These are phyloP conservation scores for Tolypocladium tundrense DNA, from an alignment of 2,329 filamentous ascomycete genomes.

Conservation along the genomic window DNA sequence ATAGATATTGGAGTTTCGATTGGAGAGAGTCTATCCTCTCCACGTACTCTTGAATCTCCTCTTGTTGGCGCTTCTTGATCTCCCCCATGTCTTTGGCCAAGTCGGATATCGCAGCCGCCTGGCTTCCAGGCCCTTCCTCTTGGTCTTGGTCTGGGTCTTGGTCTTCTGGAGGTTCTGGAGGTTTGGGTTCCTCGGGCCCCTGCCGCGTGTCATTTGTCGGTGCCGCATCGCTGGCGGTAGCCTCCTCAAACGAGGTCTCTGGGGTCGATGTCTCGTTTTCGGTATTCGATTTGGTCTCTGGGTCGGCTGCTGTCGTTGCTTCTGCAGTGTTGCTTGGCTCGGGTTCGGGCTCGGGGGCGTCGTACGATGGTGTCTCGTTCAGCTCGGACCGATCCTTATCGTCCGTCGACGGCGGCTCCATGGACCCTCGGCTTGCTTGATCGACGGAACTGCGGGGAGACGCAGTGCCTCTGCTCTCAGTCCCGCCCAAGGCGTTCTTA, in stretches of 20 bases:
- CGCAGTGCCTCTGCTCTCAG: constrained; percentile 31
- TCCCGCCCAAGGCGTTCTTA: constrained; percentile 35
- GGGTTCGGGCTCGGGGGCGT: not conserved
- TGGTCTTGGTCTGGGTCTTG: not conserved
- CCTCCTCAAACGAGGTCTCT: not conserved
- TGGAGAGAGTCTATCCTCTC: constrained; percentile 90
- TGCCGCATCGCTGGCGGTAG: not conserved
- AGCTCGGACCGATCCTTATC: constrained; percentile 9
- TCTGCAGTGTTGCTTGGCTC: not conserved
- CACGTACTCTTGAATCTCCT: constrained; percentile 73
- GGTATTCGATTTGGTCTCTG: not conserved
- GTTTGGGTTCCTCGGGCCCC: not conserved
- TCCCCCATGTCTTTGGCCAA: constrained; percentile 12
- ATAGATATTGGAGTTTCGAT: constrained; percentile 80
- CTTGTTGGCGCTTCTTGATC: constrained; percentile 44
- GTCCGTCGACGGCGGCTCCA: constrained; percentile 19
- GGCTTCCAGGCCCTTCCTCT: not conserved
- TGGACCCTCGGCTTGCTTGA: constrained; percentile 14
- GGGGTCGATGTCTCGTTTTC: not conserved
- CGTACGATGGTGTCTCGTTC: constrained; percentile 7
- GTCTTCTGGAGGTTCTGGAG: not conserved
- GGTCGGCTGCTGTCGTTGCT: not conserved
- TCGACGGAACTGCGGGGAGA: constrained; percentile 29
- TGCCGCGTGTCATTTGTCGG: not conserved
- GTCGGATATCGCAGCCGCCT: not conserved